Percentiles rank a stretch among this genome's conserved stretches.
Conservation (phyloP, 495 filamentous ascomycete species). For the Lichenothelia convexa region DNA sequence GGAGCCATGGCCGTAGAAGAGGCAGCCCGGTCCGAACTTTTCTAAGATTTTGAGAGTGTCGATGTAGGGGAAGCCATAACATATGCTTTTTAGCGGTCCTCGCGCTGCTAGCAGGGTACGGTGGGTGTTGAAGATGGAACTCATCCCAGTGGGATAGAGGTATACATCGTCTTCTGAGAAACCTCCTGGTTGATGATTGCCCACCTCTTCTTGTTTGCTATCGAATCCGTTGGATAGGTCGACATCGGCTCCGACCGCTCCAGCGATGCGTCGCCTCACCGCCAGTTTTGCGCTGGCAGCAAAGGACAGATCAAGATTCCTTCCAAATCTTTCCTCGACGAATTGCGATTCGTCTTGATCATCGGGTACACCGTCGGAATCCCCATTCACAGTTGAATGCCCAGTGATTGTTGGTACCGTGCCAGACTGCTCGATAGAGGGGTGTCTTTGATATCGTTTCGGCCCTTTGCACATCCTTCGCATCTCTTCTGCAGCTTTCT, state of each 20-base stretch:
- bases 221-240: conserved; percentile 48
- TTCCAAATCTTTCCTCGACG: conserved; percentile 85
- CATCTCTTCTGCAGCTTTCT: conserved; percentile 30
- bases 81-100: conserved; percentile 46
- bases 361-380: conserved; percentile 18
- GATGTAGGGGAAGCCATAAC: conserved; percentile 80
- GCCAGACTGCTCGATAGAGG: conserved; percentile 28
- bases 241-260: conserved; percentile 54
- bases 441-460: conserved; percentile 28
- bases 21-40: conserved; percentile 82
- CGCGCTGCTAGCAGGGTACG: conserved; percentile 44
- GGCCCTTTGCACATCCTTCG: conserved; percentile 5
- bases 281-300: conserved; percentile 69
- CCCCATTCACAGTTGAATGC: not conserved
- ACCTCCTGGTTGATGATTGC: conserved; percentile 28
- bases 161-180: conserved; percentile 82
- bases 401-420: conserved; percentile 1
- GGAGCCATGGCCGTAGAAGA: conserved; percentile 79
- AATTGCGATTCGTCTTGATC: conserved; percentile 58
- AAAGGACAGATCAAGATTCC: conserved; percentile 66
- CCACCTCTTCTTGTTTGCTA: not conserved
- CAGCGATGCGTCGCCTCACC: conserved; percentile 73
- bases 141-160: conserved; percentile 82
- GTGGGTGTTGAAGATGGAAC: conserved; percentile 78
- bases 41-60: conserved; percentile 89